Evolutionary conservation across 768 basidiomycete genomes (phyloP).

Genomic region (Hydnomerulius pinastri): DNA sequence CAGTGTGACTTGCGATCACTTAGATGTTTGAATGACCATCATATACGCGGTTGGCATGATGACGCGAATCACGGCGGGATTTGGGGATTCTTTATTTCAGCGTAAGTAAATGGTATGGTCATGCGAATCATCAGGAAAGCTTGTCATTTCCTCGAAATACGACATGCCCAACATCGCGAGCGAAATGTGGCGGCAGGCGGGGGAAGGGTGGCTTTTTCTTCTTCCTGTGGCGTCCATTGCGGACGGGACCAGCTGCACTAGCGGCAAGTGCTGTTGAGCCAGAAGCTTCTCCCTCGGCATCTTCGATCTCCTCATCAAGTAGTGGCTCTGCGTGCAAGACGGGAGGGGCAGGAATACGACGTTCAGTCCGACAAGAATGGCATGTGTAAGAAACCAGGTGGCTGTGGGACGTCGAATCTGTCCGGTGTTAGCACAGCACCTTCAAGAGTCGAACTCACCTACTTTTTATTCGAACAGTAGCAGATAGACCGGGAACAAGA

Average conservation of each 20-base stretch:
- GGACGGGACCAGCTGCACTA: not conserved
- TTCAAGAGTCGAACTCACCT: conserved; percentile 21
- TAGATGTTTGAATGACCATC: not conserved
- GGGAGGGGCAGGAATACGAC: conserved; percentile 70
- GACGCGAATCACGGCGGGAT: not conserved
- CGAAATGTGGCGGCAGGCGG: conserved; percentile 61
- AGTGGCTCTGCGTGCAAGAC: conserved; percentile 15
- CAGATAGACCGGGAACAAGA: conserved; percentile 69
- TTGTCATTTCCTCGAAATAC: conserved; percentile 65
- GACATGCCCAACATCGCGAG: conserved; percentile 63
- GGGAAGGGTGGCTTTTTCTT: conserved; percentile 28
- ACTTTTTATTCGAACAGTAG: conserved; percentile 68
- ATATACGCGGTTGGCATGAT: not conserved
- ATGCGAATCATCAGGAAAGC: conserved; percentile 17
- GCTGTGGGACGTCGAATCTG: conserved; percentile 50
- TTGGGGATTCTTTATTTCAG: not conserved
- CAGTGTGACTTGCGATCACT: not conserved
- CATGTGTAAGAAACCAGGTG: conserved; percentile 63
- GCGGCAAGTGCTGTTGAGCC: not conserved
- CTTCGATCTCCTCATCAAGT: not conserved
- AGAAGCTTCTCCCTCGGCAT: not conserved
- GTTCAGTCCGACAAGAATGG: conserved; percentile 52
- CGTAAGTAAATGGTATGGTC: not conserved
- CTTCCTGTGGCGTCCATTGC: conserved; percentile 2
- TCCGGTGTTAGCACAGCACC: conserved; percentile 7